Base-by-base conservation (phyloP, 176 grass and related monocot genomes). In the Poa pratensis region DNA sequence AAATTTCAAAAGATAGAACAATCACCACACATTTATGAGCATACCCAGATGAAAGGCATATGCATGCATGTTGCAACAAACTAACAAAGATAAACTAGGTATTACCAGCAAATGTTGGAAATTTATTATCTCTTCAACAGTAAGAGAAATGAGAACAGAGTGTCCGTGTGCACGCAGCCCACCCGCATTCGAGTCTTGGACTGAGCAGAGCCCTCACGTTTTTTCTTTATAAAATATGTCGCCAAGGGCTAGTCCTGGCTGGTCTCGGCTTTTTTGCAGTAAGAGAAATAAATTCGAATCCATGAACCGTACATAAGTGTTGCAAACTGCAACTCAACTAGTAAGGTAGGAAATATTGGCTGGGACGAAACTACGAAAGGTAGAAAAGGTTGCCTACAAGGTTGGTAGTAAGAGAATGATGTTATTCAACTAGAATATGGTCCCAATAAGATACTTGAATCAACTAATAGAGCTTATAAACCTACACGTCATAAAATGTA, bases 41-140 rank as follows among this genome's bases (percentile, higher is more conserved):
- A 42, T 63, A 30, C 43, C 19, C 19, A 79, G 46, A 66, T 18
- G 12, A 37, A 42, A 13, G 46, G 30, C 6, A 34, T 40, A 75
- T 27, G 46, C 67, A 85, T 80, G 82, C 35, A 80, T 32, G 58
- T 37, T 67, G 6, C 14, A 60, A 20, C 9, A 84, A n/a, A n/a
- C n/a, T n/a, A n/a, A n/a, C n/a, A n/a, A 27, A 62, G 37, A 39
- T 67, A 65, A 52, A 69, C 13, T 8, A 8, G 19, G 3, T 69
- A 69, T 18, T n/a, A 37, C 0, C n/a, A 66, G 15, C 17, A 34
- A 66, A 6, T 40, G 37, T 78, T 17, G 7, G 20, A 72, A 15
- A 23, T 28, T 49, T n/a, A 18, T 49, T 24, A 28, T 18, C 23
- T 18, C 70, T 50, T 73, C 22, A 28, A 23, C 42, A 17, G 14